phyloP scores from a whole-genome alignment of 164 flowering plant genomes.

The Santalum album region DNA sequence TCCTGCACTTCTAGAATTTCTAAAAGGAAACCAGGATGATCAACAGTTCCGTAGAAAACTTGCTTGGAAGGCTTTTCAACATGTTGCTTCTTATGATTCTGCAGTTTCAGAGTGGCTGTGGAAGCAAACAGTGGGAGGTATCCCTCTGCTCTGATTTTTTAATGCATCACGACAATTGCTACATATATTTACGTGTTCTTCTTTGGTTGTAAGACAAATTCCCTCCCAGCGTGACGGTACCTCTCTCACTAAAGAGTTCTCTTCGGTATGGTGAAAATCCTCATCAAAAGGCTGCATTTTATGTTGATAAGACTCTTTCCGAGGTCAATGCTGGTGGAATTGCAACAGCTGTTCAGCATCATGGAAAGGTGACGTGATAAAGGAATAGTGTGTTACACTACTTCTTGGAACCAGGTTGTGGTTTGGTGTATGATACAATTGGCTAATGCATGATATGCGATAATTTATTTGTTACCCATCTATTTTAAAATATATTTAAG shows the following conservation, averaged over 20 bases:
- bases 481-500: no score
- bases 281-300: conserved; percentile 94
- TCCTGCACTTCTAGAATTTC: conserved; percentile 62
- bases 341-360: conserved; percentile 89
- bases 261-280: conserved; percentile 99
- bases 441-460: no score
- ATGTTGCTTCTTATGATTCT: conserved; percentile 92
- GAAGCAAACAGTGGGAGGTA: conserved; percentile 77
- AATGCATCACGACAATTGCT: background rate
- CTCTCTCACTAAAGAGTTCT: conserved; percentile 53
- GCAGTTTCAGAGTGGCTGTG: conserved; percentile 99
- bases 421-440: no score
- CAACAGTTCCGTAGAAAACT: conserved; percentile 65
- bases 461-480: no score
- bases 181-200: background rate
- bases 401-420: no score
- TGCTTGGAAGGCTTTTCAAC: conserved; percentile 99
- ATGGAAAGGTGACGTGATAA: conserved; percentile 66
- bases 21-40: conserved; percentile 47
- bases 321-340: conserved; percentile 91
- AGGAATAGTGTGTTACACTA: no score
- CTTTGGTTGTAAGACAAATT: conserved; percentile 46
- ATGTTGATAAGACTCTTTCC: conserved; percentile 76
- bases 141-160: background rate
- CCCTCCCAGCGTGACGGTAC: conserved; percentile 72